Evolutionary conservation across 257 asterid species (phyloP).

Genomic region (Ajuga chamaepitys): DNA sequence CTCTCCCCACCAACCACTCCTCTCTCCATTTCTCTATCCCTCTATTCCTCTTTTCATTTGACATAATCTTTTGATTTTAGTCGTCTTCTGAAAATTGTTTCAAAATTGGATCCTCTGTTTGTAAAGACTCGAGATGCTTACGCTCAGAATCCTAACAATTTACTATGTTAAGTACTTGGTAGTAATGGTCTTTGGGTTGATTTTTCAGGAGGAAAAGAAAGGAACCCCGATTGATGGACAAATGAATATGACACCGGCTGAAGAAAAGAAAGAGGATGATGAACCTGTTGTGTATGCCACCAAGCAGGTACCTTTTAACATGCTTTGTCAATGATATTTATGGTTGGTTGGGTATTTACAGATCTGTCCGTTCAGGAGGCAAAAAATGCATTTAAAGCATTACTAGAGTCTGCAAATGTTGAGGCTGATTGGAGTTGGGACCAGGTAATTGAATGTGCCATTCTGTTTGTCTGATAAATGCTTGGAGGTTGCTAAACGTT

Average conservation of each 20-base stretch:
- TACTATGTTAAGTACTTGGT: background rate
- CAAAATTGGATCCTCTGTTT: background rate
- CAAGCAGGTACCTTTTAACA: slow-evolving; percentile 61
- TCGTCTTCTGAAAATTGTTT: background rate
- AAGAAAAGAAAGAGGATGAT: slow-evolving; percentile 62
- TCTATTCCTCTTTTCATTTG: background rate
- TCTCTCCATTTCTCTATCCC: background rate
- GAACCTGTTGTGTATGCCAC: slow-evolving; percentile 68
- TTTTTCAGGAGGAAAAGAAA: slow-evolving; percentile 53
- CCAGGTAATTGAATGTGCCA: slow-evolving; percentile 49
- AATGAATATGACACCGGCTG: slow-evolving; percentile 37
- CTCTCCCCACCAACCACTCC: background rate
- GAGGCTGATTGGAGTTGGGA: slow-evolving; percentile 96
- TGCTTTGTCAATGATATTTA: slow-evolving; percentile 14
- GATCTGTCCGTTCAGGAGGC: slow-evolving; percentile 61
- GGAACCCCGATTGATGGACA: slow-evolving; percentile 49
- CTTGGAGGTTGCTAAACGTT: slow-evolving; percentile 12
- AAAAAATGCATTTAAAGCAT: slow-evolving; percentile 80
- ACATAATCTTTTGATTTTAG: background rate
- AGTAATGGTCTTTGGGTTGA: background rate
- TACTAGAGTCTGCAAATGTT: slow-evolving; percentile 83
- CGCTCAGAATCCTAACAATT: background rate
- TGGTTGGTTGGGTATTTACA: background rate
- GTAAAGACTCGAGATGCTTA: background rate
- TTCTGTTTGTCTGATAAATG: slow-evolving; percentile 1